phyloP scores from a whole-genome alignment of 805 yeast genomes.

The Candida argentea region DNA sequence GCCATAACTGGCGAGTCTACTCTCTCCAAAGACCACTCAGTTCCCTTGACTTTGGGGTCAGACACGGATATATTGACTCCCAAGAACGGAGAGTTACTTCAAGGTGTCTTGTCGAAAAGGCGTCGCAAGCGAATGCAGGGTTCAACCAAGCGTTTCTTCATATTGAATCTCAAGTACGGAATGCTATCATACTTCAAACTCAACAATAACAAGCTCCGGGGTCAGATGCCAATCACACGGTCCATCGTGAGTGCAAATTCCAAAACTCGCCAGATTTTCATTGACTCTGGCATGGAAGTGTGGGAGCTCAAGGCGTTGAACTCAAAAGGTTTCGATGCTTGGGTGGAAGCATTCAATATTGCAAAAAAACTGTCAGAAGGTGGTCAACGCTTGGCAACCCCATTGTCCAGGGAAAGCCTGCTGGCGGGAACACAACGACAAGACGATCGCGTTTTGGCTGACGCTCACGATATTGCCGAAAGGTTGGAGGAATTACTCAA shows the following conservation, averaged over 20 bases:
- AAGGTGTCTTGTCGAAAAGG: conserved; percentile 72
- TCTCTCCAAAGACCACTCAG: conserved; percentile 13
- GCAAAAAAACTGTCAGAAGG: no score
- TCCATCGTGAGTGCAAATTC: conserved; percentile 77
- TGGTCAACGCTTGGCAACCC: no score
- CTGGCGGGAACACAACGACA: conserved; percentile 2
- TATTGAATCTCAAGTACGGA: conserved; percentile 73
- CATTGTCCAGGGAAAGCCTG: no score
- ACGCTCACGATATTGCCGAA: conserved; percentile 5
- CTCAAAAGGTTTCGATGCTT: conserved; percentile 57
- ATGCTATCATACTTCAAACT: conserved; percentile 75
- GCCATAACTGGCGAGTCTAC: no score
- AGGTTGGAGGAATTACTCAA: conserved; percentile 3
- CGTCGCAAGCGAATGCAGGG: conserved; percentile 78
- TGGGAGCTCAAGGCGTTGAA: conserved; percentile 77
- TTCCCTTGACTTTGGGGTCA: no score
- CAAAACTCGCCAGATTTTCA: conserved; percentile 54
- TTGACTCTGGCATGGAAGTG: conserved; percentile 92
- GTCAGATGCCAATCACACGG: conserved; percentile 80
- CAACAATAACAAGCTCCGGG: conserved; percentile 66
- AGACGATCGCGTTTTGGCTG: conserved; percentile 5
- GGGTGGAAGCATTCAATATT: conserved; percentile 73
- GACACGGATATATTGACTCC: conserved; percentile 21
- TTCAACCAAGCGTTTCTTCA: conserved; percentile 74
- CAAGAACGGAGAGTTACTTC: conserved; percentile 61